These are phyloP conservation scores for Atractiella rhizophila DNA, from an alignment of 768 basidiomycete genomes.

Conservation along the genomic window DNA sequence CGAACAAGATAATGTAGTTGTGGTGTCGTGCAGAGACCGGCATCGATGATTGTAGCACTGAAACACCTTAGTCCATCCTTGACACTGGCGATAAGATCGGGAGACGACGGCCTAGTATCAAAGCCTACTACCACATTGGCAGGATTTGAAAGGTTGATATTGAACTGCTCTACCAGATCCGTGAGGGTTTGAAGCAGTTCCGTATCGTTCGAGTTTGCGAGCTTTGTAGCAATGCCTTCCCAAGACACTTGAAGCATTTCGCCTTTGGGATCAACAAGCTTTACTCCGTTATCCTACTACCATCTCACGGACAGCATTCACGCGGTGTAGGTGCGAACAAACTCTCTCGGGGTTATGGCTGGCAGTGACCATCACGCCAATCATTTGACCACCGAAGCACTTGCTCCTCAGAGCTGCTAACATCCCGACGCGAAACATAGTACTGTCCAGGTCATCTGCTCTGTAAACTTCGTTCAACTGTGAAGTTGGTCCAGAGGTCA, in stretches of 20 bases:
- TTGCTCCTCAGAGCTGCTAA: constrained; percentile 76
- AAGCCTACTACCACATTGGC: constrained; percentile 67
- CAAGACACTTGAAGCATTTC: constrained; percentile 90
- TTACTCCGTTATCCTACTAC: constrained; percentile 83
- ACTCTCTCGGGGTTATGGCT: constrained; percentile 98
- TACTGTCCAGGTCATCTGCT: constrained; percentile 39
- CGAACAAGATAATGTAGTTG: constrained; percentile 84
- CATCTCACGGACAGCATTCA: constrained; percentile 21
- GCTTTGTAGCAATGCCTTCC: constrained; percentile 61
- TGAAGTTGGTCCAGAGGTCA: no score
- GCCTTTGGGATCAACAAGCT: constrained; percentile 84
- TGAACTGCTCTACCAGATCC: constrained; percentile 33
- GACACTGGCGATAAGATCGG: constrained; percentile 44
- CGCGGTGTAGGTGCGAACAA: constrained; percentile 15
- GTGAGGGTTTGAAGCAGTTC: constrained; percentile 45
- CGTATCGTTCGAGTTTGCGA: constrained; percentile 54
- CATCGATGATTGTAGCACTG: constrained; percentile 32
- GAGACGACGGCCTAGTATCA: constrained; percentile 77
- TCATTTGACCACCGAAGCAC: constrained; percentile 62
- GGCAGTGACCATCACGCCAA: constrained; percentile 97
- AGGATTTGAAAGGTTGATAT: constrained; percentile 55
- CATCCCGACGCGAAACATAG: constrained; percentile 79
- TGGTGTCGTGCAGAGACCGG: constrained; percentile 74
- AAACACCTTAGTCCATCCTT: constrained; percentile 39
- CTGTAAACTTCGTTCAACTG: no score